phyloP scores from a whole-genome alignment of 345 rosid genomes.

The Microcos paniculata region DNA sequence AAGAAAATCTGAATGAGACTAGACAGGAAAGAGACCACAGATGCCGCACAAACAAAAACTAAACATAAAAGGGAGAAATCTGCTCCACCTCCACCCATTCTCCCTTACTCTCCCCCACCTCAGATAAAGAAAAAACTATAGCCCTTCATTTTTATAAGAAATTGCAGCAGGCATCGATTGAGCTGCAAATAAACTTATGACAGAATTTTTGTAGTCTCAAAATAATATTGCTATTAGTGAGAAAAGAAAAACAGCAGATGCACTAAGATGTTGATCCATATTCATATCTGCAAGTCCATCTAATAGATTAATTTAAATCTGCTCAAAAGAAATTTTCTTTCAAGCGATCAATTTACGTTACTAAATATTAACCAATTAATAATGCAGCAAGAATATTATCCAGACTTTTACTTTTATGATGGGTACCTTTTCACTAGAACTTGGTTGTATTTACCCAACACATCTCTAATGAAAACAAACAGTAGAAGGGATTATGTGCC shows the following conservation, averaged over 20 bases:
- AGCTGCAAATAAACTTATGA: neutral
- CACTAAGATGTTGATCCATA: neutral
- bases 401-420: neutral
- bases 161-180: too few relatives aligned
- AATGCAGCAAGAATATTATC: neutral
- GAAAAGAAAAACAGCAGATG: neutral
- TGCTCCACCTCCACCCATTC: neutral
- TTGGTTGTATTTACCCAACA: neutral
- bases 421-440: neutral
- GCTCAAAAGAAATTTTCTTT: neutral
- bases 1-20: slow-evolving; percentile 12
- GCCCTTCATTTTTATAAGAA: neutral
- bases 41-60: neutral
- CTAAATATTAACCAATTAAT: neutral
- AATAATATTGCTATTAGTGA: neutral
- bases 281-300: neutral
- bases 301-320: neutral
- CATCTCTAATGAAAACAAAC: neutral
- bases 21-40: neutral
- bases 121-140: slow-evolving; percentile 1
- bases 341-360: neutral
- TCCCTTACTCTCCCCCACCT: neutral
- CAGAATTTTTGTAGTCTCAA: neutral
- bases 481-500: neutral
- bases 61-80: slow-evolving; percentile 1